Evolutionary conservation across 768 basidiomycete genomes (phyloP).

Genomic region (Tremella mesenterica): DNA sequence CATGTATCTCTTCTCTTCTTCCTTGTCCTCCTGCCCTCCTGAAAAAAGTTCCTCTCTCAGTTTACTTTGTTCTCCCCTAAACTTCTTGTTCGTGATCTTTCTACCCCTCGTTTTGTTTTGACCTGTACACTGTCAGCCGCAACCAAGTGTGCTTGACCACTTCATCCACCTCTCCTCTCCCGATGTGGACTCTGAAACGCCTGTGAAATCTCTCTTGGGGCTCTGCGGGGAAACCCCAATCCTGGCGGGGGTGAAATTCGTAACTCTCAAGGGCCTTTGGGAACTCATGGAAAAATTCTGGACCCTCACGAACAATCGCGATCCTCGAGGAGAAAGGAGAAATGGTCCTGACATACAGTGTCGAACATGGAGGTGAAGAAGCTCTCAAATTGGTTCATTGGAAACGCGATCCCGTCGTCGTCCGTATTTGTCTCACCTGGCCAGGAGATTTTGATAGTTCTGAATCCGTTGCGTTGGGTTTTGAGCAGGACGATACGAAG

Average conservation of each 20-base stretch:
- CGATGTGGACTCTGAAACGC: background rate
- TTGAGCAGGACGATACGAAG: constrained; percentile 37
- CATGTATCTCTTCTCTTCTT: background rate
- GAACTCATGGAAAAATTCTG: no score
- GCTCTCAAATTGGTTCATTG: constrained; percentile 48
- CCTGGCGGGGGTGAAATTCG: no score
- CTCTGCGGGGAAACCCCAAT: no score
- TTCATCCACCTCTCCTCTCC: background rate
- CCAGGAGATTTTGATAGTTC: constrained; percentile 39
- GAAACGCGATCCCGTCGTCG: constrained; percentile 34
- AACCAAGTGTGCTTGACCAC: background rate
- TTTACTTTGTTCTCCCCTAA: background rate
- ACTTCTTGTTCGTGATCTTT: background rate
- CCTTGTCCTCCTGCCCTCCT: background rate
- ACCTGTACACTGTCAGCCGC: background rate
- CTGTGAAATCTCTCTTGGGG: no score
- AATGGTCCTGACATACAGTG: constrained; percentile 17
- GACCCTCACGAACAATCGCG: background rate
- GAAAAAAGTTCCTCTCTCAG: background rate
- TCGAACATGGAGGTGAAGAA: constrained; percentile 50
- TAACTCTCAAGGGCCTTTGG: no score
- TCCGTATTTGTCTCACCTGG: constrained; percentile 42
- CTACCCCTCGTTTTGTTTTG: background rate
- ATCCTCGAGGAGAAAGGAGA: background rate
- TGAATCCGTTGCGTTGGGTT: constrained; percentile 31